Evolutionary conservation across 176 grass and related monocot species (phyloP).

Genomic region (Musa acuminata): DNA sequence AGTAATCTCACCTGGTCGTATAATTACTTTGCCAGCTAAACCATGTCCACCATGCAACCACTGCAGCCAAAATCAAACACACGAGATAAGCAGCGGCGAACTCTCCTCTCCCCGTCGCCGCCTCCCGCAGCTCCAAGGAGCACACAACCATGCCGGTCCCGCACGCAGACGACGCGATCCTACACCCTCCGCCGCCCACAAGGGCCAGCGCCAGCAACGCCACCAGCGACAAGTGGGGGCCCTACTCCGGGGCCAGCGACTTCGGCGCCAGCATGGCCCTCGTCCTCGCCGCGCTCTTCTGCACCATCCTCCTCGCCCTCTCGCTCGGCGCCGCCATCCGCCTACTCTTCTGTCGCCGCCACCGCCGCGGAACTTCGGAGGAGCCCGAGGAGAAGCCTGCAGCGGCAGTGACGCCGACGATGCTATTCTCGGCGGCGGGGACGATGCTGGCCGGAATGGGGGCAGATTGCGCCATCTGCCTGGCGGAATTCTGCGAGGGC

Average conservation of each 20-base stretch:
- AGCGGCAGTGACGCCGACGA: not conserved
- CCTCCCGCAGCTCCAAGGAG: no score
- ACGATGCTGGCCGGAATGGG: constrained; percentile 3
- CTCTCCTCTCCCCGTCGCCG: not conserved
- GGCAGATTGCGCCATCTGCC: constrained; percentile 33
- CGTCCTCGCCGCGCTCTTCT: constrained; percentile 27
- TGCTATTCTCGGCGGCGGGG: not conserved
- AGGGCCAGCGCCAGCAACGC: not conserved
- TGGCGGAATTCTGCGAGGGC: constrained; percentile 32
- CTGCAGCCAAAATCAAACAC: not conserved
- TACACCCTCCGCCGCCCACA: not conserved
- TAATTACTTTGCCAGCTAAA: no score
- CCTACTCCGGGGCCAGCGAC: constrained; percentile 23
- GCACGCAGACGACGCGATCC: constrained; percentile 6
- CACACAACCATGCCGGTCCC: not conserved
- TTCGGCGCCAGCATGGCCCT: constrained; percentile 35
- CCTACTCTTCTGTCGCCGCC: constrained; percentile 10
- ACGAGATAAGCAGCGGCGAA: not conserved
- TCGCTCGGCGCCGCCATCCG: constrained; percentile 12
- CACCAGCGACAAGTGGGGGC: constrained; percentile 26
- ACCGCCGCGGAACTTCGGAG: not conserved
- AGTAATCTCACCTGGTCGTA: no score
- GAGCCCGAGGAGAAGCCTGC: constrained; percentile 8
- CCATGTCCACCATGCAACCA: not conserved
- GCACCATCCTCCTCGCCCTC: constrained; percentile 13